These are phyloP conservation scores for Scenedesmus sp. DNA, from an alignment of 163 green algal species.

Conservation along the genomic window DNA sequence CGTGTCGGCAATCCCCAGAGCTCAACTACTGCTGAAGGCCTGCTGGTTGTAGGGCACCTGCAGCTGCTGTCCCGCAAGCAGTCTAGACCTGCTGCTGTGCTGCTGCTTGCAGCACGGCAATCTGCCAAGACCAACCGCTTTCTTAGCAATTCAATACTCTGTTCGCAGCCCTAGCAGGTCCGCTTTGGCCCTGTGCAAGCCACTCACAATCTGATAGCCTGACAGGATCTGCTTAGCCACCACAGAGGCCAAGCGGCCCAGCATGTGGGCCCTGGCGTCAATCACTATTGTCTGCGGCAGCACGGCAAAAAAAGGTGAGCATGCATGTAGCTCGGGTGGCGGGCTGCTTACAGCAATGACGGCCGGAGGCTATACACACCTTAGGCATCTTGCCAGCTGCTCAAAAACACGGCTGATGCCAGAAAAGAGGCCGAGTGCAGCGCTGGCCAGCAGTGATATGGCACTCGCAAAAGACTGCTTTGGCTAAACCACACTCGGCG, in stretches of 20 bases:
- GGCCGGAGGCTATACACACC: slow-evolving; percentile 12
- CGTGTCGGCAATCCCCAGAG: neutral
- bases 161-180: neutral
- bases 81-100: neutral
- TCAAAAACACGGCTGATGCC: slow-evolving; percentile 21
- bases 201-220: slow-evolving; percentile 94
- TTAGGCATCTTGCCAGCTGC: slow-evolving; percentile 56
- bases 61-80: slow-evolving; percentile 2
- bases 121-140: neutral
- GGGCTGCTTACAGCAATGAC: neutral
- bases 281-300: slow-evolving; percentile 91
- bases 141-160: neutral
- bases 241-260: slow-evolving; percentile 96
- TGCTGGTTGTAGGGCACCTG: neutral
- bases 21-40: neutral
- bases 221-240: slow-evolving; percentile 98
- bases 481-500: slow-evolving; percentile 1
- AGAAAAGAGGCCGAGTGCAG: slow-evolving; percentile 37
- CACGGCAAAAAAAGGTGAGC: slow-evolving; percentile 42
- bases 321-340: slow-evolving; percentile 2
- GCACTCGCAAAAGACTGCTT: slow-evolving; percentile 13
- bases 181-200: neutral
- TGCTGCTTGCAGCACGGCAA: neutral
- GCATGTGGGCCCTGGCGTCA: slow-evolving; percentile 96
- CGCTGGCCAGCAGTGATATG: neutral